phyloP scores from a whole-genome alignment of 2,329 filamentous ascomycete species.

The Alternaria rosae region DNA sequence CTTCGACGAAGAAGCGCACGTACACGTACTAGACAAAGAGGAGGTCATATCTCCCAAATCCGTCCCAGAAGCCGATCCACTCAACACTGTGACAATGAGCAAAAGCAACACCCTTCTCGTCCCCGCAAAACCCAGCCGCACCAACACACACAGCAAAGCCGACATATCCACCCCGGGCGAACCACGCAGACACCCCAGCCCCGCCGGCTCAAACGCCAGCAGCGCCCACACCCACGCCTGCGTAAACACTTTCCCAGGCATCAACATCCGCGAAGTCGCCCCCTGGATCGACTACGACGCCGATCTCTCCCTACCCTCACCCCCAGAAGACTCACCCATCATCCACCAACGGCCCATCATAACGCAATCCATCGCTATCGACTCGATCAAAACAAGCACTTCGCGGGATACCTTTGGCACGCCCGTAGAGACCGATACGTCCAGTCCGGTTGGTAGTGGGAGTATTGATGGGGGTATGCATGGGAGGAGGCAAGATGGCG shows the following conservation, averaged over 20 bases:
- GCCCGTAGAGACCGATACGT: neutral
- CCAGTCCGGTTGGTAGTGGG: neutral
- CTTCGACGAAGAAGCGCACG: slow-evolving; percentile 14
- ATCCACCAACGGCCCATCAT: slow-evolving; percentile 5
- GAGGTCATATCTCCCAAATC: slow-evolving; percentile 20
- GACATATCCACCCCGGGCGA: neutral
- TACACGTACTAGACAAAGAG: neutral
- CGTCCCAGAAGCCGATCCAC: slow-evolving; percentile 6
- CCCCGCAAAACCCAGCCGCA: neutral
- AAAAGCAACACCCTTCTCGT: slow-evolving; percentile 2
- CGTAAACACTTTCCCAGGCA: slow-evolving; percentile 5
- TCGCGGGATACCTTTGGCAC: neutral
- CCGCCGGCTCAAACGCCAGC: slow-evolving; percentile 14
- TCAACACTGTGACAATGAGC: neutral
- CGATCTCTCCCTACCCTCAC: neutral
- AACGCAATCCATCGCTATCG: neutral
- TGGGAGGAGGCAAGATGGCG: neutral
- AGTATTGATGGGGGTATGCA: neutral
- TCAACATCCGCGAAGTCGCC: slow-evolving; percentile 30
- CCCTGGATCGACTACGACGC: slow-evolving; percentile 34
- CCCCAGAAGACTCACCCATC: neutral
- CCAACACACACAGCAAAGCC: neutral
- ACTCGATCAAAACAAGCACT: neutral
- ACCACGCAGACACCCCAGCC: neutral
- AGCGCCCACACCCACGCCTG: slow-evolving; percentile 16